These are phyloP conservation scores for Fusarium burgessii DNA, from an alignment of 2,329 filamentous ascomycete species.

Conservation along the genomic window DNA sequence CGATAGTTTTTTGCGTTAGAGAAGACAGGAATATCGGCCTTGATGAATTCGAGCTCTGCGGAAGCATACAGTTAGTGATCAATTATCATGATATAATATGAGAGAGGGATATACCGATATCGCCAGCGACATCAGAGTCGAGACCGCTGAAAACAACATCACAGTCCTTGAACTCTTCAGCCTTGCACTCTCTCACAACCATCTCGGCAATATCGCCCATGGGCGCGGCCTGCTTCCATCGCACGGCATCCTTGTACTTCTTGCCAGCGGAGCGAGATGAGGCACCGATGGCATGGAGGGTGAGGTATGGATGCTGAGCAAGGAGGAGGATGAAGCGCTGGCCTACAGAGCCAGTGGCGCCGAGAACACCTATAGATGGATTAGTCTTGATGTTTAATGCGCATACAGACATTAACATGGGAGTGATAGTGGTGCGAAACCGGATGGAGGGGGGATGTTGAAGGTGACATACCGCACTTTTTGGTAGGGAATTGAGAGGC, in stretches of 20 bases:
- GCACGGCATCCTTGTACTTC: constrained; percentile 92
- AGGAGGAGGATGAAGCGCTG: constrained; percentile 96
- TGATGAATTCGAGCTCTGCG: constrained; percentile 89
- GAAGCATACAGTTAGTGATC: constrained; percentile 11
- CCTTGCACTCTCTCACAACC: constrained; percentile 85
- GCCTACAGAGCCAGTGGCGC: constrained; percentile 93
- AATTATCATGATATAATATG: neutral
- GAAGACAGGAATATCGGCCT: constrained; percentile 90
- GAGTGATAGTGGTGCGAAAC: constrained; percentile 12
- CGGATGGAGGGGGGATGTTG: constrained; percentile 21
- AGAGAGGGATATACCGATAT: constrained; percentile 75
- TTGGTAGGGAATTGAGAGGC: constrained; percentile 64
- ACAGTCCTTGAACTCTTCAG: constrained; percentile 87
- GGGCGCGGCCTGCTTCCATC: constrained; percentile 91
- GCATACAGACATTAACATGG: neutral
- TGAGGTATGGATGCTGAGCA: constrained; percentile 86
- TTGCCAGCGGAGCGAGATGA: constrained; percentile 91
- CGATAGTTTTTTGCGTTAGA: constrained; percentile 99
- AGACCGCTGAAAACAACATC: constrained; percentile 94
- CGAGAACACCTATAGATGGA: constrained; percentile 74
- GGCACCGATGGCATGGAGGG: constrained; percentile 88
- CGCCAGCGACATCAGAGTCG: constrained; percentile 91
- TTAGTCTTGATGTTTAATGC: constrained; percentile 16
- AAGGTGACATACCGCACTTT: constrained; percentile 65
- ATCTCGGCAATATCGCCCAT: constrained; percentile 85